These are phyloP conservation scores for Glycyrrhiza uralensis DNA, from an alignment of 306 rosid genomes.

Conservation along the genomic window DNA sequence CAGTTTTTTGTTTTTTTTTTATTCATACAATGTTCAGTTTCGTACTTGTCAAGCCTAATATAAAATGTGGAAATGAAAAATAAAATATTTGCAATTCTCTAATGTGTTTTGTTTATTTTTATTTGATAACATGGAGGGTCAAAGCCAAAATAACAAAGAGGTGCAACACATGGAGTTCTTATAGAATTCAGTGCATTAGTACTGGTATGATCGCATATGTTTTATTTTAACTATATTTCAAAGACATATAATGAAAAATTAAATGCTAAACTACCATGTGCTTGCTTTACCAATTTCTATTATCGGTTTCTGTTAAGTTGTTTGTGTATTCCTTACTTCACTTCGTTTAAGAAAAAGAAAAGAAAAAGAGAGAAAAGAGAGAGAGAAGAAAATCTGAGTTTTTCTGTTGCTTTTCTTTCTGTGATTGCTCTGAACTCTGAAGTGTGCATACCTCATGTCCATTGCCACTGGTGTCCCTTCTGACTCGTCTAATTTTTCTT, in stretches of 20 bases:
- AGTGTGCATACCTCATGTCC: slow-evolving; percentile 89
- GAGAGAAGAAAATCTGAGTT: slow-evolving; percentile 1
- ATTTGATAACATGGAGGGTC: too few species aligned
- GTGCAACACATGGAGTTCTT: too few species aligned
- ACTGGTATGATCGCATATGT: too few species aligned
- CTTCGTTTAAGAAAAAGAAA: neutral
- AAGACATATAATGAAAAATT: neutral
- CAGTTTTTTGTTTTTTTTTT: neutral
- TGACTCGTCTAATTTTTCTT: slow-evolving; percentile 55
- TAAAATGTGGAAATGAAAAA: neutral
- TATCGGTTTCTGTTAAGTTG: neutral
- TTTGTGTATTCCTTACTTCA: neutral
- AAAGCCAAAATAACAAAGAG: too few species aligned
- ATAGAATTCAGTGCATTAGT: too few species aligned
- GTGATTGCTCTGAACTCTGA: neutral
- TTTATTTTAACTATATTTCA: neutral
- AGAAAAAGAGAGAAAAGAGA: neutral
- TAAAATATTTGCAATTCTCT: neutral
- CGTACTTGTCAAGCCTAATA: neutral
- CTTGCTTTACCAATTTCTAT: slow-evolving; percentile 16
- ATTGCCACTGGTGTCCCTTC: slow-evolving; percentile 67
- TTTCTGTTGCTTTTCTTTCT: neutral
- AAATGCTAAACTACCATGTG: neutral
- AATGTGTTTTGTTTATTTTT: too few species aligned
- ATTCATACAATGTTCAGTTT: neutral